These are phyloP conservation scores for Eutypella sp. DNA, from an alignment of 2,329 filamentous ascomycete genomes.

Conservation along the genomic window DNA sequence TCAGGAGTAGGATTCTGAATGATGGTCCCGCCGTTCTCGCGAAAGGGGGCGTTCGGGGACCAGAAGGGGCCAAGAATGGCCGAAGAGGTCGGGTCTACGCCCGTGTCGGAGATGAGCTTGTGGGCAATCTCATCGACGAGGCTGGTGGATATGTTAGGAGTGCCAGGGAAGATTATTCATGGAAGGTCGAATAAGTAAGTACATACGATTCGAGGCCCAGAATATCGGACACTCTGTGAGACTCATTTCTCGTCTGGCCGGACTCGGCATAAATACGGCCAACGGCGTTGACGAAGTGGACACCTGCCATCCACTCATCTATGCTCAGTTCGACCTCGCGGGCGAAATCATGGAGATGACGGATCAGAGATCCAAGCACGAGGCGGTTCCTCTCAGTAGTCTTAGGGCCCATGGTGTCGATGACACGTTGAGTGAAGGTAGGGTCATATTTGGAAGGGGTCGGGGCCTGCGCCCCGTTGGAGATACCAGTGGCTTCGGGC, in stretches of 20 bases:
- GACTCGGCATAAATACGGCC: conserved; percentile 56
- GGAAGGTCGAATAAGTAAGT: conserved; percentile 1
- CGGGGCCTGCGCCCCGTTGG: conserved; percentile 21
- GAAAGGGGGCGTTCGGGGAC: conserved; percentile 70
- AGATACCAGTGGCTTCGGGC: conserved; percentile 21
- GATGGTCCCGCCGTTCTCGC: conserved; percentile 60
- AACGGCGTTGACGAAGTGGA: conserved; percentile 70
- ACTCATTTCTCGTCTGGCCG: conserved; percentile 66
- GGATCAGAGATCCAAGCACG: conserved; percentile 60
- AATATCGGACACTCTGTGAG: conserved; percentile 67
- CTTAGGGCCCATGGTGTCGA: conserved; percentile 68
- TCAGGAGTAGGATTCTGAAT: conserved; percentile 57
- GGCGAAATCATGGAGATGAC: conserved; percentile 72
- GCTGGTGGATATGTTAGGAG: conserved; percentile 26
- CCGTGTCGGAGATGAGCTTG: conserved; percentile 57
- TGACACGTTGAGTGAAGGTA: conserved; percentile 68
- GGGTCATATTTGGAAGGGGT: conserved; percentile 58
- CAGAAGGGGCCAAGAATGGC: conserved; percentile 76
- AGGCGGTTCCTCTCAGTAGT: conserved; percentile 59
- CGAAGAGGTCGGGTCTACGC: conserved; percentile 63
- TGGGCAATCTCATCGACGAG: conserved; percentile 64
- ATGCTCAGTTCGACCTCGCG: conserved; percentile 72
- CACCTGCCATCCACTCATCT: conserved; percentile 72
- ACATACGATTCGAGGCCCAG: conserved; percentile 67
- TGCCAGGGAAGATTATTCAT: neutral